phyloP scores from a whole-genome alignment of 331 rosid species.

The Rhamnella rubrinervis region DNA sequence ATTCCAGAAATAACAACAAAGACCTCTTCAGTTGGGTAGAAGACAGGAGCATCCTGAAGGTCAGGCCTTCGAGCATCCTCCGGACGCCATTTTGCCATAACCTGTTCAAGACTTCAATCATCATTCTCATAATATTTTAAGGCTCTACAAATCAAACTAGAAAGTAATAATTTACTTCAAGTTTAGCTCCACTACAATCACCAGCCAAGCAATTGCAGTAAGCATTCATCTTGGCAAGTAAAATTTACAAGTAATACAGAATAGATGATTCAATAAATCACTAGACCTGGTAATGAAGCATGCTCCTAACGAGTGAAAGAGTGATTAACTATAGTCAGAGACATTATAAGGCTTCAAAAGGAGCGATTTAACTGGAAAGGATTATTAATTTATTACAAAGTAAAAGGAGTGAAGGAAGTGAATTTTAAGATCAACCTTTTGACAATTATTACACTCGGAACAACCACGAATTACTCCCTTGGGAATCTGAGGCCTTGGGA shows the following conservation, averaged over 20 bases:
- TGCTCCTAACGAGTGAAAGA: not conserved
- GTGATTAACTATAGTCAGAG: not conserved
- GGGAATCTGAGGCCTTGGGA: constrained; percentile 59
- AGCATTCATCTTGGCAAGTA: no score
- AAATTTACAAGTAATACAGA: no score
- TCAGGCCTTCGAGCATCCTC: constrained; percentile 67
- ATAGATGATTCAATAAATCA: not conserved
- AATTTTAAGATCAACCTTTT: constrained; percentile 59
- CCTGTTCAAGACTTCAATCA: constrained; percentile 56
- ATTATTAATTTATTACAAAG: constrained; percentile 2
- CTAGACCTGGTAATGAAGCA: not conserved
- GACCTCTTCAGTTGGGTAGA: constrained; percentile 94
- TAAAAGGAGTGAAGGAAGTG: constrained; percentile 4
- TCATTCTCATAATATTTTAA: not conserved
- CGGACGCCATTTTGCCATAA: constrained; percentile 87
- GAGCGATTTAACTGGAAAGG: constrained; percentile 3
- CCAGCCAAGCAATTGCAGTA: no score
- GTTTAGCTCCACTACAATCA: not conserved
- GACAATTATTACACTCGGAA: constrained; percentile 79
- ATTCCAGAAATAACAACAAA: constrained; percentile 32
- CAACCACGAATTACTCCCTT: constrained; percentile 94
- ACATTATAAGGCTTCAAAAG: not conserved
- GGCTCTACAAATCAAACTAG: not conserved
- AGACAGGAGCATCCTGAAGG: constrained; percentile 84
- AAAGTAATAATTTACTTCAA: not conserved